Base-by-base conservation (phyloP, 345 rosid species). In the Pseudoturritis turrita region DNA sequence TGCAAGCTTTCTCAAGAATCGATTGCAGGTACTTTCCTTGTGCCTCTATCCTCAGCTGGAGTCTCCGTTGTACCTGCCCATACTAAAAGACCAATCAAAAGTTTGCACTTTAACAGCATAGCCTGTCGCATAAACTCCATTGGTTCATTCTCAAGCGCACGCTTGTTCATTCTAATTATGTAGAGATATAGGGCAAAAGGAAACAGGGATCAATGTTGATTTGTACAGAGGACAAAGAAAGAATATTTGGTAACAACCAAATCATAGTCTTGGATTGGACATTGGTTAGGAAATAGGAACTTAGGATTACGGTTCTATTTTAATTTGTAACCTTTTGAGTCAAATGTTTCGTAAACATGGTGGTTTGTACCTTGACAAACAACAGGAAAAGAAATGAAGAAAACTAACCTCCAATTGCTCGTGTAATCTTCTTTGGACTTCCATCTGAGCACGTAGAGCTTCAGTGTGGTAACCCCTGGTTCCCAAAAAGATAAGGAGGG, bases 361-460 rank as follows among this genome's bases (percentile, higher is more conserved):
- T 21, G 10, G 11, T 49, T 49, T 37, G 6, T 15, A 45, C 35
- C 23, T 21, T 52, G 29, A 65, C 44, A 25, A 41, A 45, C 57
- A 19, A 14, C 3, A 44, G 3, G 13, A 26, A 43, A 15, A 58
- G 11, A 71, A 63, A 37, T 13, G 62, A 64, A 57, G 40, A 56
- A 65, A 75, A 47, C 81, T 50, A 72, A 95, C 99, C 99, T 95
- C 98, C 63, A 95, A 83, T 81, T 91, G 96, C 77, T 95, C 98
- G 41, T 91, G 99, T 41, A 95, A 85, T 84, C 92, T 87, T 75
- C 96, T 78, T 74, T 95, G 99, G 80, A 95, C 96, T 91, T 95
- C 99, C 99, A 95, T 91, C 82, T 95, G 99, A 52, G 88, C 88
- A 35, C 96, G 83, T 71, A 95, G 80, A 78, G 99, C 99, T 82